Evolutionary conservation across 2,329 filamentous ascomycete genomes (phyloP), one percentile per base, ranked within the genome.

Genomic region (Fusarium scirpi): DNA sequence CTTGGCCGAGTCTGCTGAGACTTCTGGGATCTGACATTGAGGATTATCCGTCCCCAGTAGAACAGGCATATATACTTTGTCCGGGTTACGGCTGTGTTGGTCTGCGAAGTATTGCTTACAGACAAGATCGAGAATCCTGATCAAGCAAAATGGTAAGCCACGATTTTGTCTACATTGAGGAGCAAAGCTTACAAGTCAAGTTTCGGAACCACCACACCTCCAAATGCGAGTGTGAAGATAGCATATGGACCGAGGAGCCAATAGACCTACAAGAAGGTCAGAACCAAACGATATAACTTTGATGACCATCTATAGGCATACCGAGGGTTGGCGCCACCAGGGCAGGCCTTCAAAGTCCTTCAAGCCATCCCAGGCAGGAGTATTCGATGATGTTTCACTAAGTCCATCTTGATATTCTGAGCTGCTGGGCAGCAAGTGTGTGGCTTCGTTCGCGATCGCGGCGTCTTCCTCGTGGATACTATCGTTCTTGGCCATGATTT

Each of bases 181-280:
- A 24, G 30, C 38, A 52, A 25, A 44, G 25, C 86, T 79, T 80
- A 89, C 80, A 98, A 82, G 76, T 97, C 97, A 67, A 97, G 85
- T 78, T 92, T 96, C 12, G 95, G 94, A 11, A 98, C 93, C 10
- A 96, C 84, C 9, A 93, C 88, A 60, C 93, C 94, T 32, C 95
- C 96, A 79, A 96, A 95, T 0, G 94, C 94, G 57, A 97, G 83
- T 0, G 94, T 93, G 77, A 94, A 95, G 46, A 97, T 80, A 59
- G 92, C 85, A 80, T 94, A 96, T 1, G 94, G 92, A 0, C 87
- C 89, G 10, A 98, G 80, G 7, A 98, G 85, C 93, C 94, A 98
- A 80, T 86, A 93, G 55, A 97, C 88, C 92, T 93, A 65, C 34
- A 51, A 57, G 22, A 62, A 47, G 55, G 69, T 80, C 70, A 79